Evolutionary conservation across 495 filamentous ascomycete genomes (phyloP).

Genomic region (Jackrogersella multiformis): DNA sequence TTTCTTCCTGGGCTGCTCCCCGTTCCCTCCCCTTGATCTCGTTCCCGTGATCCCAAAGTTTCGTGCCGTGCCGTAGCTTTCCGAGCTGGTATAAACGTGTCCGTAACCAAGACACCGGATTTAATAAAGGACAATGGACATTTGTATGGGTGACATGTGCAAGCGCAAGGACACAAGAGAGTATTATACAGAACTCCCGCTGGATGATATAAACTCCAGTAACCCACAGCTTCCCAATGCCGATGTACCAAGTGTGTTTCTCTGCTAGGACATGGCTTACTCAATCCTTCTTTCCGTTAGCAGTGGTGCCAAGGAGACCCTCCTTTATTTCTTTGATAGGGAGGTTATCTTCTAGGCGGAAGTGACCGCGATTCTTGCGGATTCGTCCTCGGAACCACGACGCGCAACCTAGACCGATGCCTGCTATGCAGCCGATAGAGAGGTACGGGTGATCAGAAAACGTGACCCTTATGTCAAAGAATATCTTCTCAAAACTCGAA

Average conservation of each 20-base stretch:
- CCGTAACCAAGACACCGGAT: constrained; percentile 41
- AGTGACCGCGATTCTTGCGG: constrained; percentile 70
- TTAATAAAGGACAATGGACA: constrained; percentile 27
- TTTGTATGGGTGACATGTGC: constrained; percentile 41
- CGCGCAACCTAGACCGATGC: constrained; percentile 57
- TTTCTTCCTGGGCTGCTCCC: constrained; percentile 7
- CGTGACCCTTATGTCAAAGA: constrained; percentile 76
- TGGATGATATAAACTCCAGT: constrained; percentile 41
- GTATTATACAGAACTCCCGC: constrained; percentile 48
- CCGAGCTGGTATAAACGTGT: constrained; percentile 40
- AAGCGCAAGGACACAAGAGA: constrained; percentile 43
- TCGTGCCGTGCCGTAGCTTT: constrained; percentile 35
- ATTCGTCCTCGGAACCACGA: constrained; percentile 68
- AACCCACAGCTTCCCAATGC: constrained; percentile 33
- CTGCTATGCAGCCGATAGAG: constrained; percentile 68
- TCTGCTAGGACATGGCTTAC: constrained; percentile 13
- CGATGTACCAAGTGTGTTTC: constrained; percentile 26
- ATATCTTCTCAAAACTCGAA: constrained; percentile 75
- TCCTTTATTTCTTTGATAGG: constrained; percentile 52
- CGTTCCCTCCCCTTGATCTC: constrained; percentile 6
- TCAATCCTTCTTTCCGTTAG: constrained; percentile 84
- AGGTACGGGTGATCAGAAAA: constrained; percentile 77
- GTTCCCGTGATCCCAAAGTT: constrained; percentile 30
- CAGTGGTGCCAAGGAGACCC: constrained; percentile 66
- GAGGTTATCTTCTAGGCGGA: constrained; percentile 80